phyloP scores from a whole-genome alignment of 2,329 filamentous ascomycete genomes.

The Thermoascus crustaceus region DNA sequence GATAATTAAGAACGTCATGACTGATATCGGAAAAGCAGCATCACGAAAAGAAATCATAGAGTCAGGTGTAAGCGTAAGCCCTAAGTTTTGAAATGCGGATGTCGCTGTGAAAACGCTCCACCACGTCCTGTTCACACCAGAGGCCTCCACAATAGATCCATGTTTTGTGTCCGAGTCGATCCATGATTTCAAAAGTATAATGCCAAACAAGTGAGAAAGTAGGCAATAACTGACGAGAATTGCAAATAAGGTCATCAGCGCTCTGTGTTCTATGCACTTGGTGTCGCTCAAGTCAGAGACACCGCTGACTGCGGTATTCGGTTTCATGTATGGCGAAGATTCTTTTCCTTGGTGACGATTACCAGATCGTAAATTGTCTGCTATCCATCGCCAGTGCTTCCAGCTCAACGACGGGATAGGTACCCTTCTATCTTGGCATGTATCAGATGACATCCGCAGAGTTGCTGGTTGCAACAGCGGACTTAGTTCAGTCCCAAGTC shows the following conservation, averaged over 20 bases:
- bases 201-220: constrained; percentile 69
- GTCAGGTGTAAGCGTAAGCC: constrained; percentile 82
- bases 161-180: constrained; percentile 61
- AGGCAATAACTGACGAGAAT: constrained; percentile 75
- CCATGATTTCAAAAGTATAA: constrained; percentile 71
- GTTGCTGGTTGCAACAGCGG: too few species aligned
- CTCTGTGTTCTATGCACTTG: constrained; percentile 92
- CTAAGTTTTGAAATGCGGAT: constrained; percentile 90
- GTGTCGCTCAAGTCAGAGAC: constrained; percentile 96
- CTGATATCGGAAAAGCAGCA: constrained; percentile 65
- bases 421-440: too few species aligned
- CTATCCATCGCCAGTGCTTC: too few species aligned
- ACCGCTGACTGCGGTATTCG: constrained; percentile 81
- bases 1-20: constrained; percentile 79
- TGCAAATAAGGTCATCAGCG: constrained; percentile 73
- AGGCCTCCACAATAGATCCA: constrained; percentile 53
- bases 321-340: constrained; percentile 95
- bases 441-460: too few species aligned
- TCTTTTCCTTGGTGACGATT: too few species aligned
- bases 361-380: too few species aligned
- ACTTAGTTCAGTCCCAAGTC: too few species aligned
- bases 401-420: too few species aligned
- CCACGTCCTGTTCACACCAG: constrained; percentile 64
- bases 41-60: constrained; percentile 86
- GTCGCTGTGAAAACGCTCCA: constrained; percentile 85